Percentiles rank a stretch among this genome's conserved stretches.
These are phyloP conservation scores for Acanthamoeba sp. DNA, from an alignment of 208 protist genomes.

Conservation along the genomic window DNA sequence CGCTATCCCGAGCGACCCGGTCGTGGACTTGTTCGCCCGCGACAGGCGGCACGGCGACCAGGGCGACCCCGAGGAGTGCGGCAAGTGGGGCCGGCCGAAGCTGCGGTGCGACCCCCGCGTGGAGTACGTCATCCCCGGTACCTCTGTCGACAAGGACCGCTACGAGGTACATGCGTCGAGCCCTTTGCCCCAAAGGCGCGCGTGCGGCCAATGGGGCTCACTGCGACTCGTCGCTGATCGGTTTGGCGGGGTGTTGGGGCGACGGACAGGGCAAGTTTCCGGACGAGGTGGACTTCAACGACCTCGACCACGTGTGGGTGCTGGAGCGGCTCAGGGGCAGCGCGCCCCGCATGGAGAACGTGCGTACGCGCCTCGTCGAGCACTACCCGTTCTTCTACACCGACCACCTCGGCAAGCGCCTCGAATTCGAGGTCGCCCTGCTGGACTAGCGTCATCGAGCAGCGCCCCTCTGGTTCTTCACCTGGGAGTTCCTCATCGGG, in stretches of 20 bases:
- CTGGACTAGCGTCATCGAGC: background rate
- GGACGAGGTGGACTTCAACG: conserved; percentile 43
- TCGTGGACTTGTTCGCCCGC: background rate
- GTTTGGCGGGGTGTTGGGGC: too few species aligned
- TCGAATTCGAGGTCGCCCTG: conserved; percentile 20
- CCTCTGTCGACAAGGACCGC: conserved; percentile 30
- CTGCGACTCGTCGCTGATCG: too few species aligned
- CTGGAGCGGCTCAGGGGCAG: background rate
- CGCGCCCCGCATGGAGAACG: background rate
- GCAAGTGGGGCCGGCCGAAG: conserved; percentile 34
- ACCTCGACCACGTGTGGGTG: conserved; percentile 30
- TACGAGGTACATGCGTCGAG: conserved; percentile 23
- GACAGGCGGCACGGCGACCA: background rate
- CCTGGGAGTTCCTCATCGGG: too few species aligned
- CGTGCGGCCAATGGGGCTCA: too few species aligned
- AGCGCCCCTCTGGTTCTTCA: background rate
- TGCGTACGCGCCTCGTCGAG: background rate
- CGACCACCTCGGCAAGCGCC: conserved; percentile 34
- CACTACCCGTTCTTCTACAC: conserved; percentile 52
- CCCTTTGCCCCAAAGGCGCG: too few species aligned
- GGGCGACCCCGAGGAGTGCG: background rate
- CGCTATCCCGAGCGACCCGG: background rate
- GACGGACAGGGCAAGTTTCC: background rate
- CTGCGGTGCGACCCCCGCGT: conserved; percentile 8
- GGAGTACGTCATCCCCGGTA: conserved; percentile 26